phyloP scores from a whole-genome alignment of 139 green algal species.

The Edaphochlamys debaryana region DNA sequence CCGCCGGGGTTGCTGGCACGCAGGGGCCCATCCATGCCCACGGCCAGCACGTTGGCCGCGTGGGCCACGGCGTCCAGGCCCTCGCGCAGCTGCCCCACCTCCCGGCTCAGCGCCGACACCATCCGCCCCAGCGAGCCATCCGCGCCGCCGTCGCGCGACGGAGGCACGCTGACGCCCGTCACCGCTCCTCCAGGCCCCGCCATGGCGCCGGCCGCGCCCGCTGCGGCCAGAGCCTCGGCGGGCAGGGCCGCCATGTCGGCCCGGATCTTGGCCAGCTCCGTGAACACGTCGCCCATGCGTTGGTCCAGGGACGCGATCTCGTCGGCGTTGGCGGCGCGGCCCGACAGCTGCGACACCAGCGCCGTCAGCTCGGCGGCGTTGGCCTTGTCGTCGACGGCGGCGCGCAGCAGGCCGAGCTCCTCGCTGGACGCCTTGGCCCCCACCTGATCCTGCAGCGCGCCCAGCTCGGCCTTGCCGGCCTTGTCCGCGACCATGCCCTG shows the following conservation, averaged over 20 bases:
- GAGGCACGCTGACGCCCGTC: no score
- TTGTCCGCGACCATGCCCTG: slow-evolving; percentile 34
- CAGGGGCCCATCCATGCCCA: slow-evolving; percentile 40
- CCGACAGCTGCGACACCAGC: background rate
- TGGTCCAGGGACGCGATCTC: slow-evolving; percentile 34
- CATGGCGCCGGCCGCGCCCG: background rate
- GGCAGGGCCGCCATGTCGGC: slow-evolving; percentile 16
- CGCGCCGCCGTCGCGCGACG: background rate
- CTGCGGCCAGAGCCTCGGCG: background rate
- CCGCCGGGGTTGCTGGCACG: background rate
- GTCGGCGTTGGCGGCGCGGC: background rate
- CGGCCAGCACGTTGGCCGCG: slow-evolving; percentile 56
- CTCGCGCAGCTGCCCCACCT: slow-evolving; percentile 41
- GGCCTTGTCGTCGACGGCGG: slow-evolving; percentile 26
- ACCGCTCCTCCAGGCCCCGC: no score
- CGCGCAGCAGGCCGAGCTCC: slow-evolving; percentile 27
- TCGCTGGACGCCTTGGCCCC: slow-evolving; percentile 15
- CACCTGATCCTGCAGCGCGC: slow-evolving; percentile 35
- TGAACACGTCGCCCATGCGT: slow-evolving; percentile 50
- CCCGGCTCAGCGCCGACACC: slow-evolving; percentile 1
- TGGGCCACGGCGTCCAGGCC: slow-evolving; percentile 52
- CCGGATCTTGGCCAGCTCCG: slow-evolving; percentile 34
- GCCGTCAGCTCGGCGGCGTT: slow-evolving; percentile 13
- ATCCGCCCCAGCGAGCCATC: slow-evolving; percentile 5
- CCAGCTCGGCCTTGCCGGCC: slow-evolving; percentile 35